Evolutionary conservation across 2,329 filamentous ascomycete species (phyloP).

Genomic region (Elsinoe ampelina): DNA sequence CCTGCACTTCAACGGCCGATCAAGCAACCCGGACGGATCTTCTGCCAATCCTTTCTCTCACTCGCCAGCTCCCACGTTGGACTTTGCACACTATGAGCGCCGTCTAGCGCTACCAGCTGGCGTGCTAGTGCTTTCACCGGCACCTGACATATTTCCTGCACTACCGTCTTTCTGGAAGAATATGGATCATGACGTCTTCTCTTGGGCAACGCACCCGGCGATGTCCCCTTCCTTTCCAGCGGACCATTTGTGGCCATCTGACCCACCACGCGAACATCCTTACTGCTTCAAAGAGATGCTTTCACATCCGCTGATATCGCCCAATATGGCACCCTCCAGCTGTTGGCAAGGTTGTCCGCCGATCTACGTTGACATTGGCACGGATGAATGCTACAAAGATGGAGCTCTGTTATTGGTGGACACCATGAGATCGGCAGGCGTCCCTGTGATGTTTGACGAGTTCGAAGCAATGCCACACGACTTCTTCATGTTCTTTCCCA

Average conservation of each 20-base stretch:
- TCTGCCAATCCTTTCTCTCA: not conserved
- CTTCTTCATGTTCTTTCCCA: slow-evolving; percentile 6
- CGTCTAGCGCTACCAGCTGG: not conserved
- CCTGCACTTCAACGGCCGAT: not conserved
- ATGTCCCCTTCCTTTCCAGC: not conserved
- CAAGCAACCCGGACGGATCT: not conserved
- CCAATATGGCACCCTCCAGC: not conserved
- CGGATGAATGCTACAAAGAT: not conserved
- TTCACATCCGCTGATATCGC: slow-evolving; percentile 1
- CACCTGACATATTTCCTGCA: not conserved
- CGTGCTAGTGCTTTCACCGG: not conserved
- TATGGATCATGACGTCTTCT: slow-evolving; percentile 1
- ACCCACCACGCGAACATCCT: slow-evolving; percentile 8
- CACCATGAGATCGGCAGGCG: not conserved
- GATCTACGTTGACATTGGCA: slow-evolving; percentile 1
- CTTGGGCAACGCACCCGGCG: not conserved
- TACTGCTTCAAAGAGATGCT: not conserved
- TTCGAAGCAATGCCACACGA: slow-evolving; percentile 12
- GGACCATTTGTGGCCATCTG: slow-evolving; percentile 3
- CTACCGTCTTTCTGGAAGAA: slow-evolving; percentile 9
- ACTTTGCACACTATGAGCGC: not conserved
- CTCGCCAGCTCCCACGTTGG: not conserved
- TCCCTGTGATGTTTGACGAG: not conserved
- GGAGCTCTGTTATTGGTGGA: not conserved
- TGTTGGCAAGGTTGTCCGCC: slow-evolving; percentile 8